Conservation (phyloP, 148 eudicot genomes). For the Beta vulgaris region DNA sequence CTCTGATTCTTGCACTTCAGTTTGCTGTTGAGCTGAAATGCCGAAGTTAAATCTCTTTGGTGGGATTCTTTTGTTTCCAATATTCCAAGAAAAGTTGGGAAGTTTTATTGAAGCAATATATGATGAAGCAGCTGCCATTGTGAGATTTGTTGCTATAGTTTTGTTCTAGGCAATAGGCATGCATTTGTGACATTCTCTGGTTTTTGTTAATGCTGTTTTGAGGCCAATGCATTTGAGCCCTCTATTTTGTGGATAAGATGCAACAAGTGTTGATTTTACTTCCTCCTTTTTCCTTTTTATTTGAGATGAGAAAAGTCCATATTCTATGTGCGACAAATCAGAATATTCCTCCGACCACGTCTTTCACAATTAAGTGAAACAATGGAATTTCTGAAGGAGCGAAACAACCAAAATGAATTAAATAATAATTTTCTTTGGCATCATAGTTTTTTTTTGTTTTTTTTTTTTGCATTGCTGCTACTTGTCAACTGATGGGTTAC, state of each 20-base stretch:
- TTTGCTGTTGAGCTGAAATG: conserved; percentile 55
- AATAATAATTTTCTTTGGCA: too few relatives aligned
- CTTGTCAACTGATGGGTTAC: too few relatives aligned
- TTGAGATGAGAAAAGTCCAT: background rate
- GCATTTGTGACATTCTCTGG: conserved; percentile 11
- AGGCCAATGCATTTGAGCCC: conserved; percentile 28
- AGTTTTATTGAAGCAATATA: conserved; percentile 54
- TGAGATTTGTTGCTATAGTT: conserved; percentile 16
- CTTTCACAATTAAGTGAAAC: too few relatives aligned
- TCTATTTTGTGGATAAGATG: conserved; percentile 45
- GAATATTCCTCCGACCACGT: too few relatives aligned
- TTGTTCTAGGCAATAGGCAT: conserved; percentile 15
- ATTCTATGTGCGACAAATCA: too few relatives aligned
- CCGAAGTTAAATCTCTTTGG: conserved; percentile 29
- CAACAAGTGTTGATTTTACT: background rate
- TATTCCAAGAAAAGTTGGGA: conserved; percentile 36
- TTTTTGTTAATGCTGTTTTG: conserved; percentile 16
- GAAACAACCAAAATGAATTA: too few relatives aligned
- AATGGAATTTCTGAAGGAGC: too few relatives aligned
- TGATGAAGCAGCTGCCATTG: conserved; percentile 55
- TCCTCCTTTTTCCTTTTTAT: too few relatives aligned
- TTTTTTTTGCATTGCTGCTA: too few relatives aligned
- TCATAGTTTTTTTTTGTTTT: too few relatives aligned
- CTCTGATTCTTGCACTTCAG: conserved; percentile 38
- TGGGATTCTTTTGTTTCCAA: conserved; percentile 21